Percentiles rank a stretch among this genome's conserved stretches.
Evolutionary conservation across 148 eudicot species (phyloP).

Genomic region (Silene uniflora): DNA sequence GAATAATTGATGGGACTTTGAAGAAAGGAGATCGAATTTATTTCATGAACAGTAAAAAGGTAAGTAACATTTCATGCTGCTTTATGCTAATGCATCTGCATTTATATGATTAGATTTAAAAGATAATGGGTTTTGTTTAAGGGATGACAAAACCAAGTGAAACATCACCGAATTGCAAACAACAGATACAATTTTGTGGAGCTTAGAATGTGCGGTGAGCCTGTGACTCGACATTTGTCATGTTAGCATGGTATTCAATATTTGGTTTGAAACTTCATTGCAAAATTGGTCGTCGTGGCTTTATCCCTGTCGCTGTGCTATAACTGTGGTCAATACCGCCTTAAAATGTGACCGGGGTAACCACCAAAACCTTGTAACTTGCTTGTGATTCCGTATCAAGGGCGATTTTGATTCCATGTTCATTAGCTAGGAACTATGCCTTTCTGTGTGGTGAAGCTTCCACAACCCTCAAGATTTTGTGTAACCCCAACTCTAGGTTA

Average conservation of each 20-base stretch:
- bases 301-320: no score
- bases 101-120: not conserved
- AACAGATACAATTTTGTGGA: not conserved
- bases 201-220: constrained; percentile 1
- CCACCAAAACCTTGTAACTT: no score
- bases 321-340: no score
- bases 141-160: not conserved
- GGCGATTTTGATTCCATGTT: no score
- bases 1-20: constrained; percentile 84
- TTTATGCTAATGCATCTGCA: not conserved
- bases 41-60: constrained; percentile 94
- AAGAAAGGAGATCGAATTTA: constrained; percentile 88
- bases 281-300: no score
- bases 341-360: no score
- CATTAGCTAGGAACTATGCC: not conserved
- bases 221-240: not conserved
- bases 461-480: not conserved
- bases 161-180: not conserved
- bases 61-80: constrained; percentile 23
- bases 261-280: no score
- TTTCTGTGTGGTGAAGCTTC: not conserved
- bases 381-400: no score
- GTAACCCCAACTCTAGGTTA: no score
- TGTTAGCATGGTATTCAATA: not conserved
- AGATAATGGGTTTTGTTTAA: not conserved